These are phyloP conservation scores for Termitomyces sp. DNA, from an alignment of 768 basidiomycete species.

Conservation along the genomic window DNA sequence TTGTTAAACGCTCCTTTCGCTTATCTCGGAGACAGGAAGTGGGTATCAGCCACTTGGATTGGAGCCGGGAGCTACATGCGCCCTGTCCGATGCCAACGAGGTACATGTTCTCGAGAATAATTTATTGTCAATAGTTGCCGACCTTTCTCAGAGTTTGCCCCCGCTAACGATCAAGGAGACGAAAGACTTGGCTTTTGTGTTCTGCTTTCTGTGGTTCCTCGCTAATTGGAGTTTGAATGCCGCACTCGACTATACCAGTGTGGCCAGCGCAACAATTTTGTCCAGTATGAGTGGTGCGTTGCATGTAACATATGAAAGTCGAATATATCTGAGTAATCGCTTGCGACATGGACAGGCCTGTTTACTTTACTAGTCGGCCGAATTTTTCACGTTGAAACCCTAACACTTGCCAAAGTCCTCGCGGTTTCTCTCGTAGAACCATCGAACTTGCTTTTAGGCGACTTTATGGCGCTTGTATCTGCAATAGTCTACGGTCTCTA, in stretches of 20 bases:
- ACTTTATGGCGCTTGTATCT: slow-evolving; percentile 74
- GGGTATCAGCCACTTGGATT: slow-evolving; percentile 24
- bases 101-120: not conserved
- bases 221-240: slow-evolving; percentile 93
- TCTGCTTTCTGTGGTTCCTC: slow-evolving; percentile 89
- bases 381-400: slow-evolving; percentile 73
- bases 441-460: slow-evolving; percentile 57
- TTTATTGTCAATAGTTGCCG: not conserved
- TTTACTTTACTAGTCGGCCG: slow-evolving; percentile 88
- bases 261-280: slow-evolving; percentile 90
- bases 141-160: slow-evolving; percentile 7
- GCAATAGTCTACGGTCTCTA: slow-evolving; percentile 80
- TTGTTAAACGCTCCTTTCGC: not conserved
- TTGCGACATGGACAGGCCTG: slow-evolving; percentile 59
- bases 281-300: slow-evolving; percentile 83
- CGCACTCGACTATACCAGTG: slow-evolving; percentile 81
- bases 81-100: not conserved
- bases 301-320: not conserved
- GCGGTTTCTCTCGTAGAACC: slow-evolving; percentile 46
- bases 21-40: slow-evolving; percentile 4
- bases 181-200: slow-evolving; percentile 68
- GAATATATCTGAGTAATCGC: not conserved
- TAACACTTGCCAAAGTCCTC: slow-evolving; percentile 67
- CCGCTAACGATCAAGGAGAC: slow-evolving; percentile 70
- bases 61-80: slow-evolving; percentile 12